Base-by-base conservation (phyloP, 768 basidiomycete species). In the Chalciporus piperatus region DNA sequence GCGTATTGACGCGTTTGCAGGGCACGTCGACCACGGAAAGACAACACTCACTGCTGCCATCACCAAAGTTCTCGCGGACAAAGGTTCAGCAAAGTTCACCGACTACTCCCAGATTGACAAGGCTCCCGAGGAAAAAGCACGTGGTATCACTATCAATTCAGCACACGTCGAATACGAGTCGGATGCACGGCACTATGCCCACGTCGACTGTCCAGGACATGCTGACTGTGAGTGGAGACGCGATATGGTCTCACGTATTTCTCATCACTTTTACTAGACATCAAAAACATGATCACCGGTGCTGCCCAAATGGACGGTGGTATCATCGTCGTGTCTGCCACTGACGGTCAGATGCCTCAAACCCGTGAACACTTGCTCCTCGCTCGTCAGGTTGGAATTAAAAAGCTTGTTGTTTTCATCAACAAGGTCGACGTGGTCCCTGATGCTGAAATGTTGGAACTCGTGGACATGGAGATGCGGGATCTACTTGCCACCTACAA, bases 401-500 rank as follows among this genome's bases (percentile, higher is more conserved):
- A 95, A 75, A 89, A 87, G 71, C 83, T 99, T 33, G 93, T 98
- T 52, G 97, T 99, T 59, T 99, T 97, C 79, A 94, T 99, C 72
- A 99, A 99, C 88, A 99, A 99, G 75, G 86, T 99, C 54, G 97
- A 99, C 74, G 83, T 87, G 76, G 89, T 98, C 52, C 83, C 87
- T 55, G 97, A 99, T 79, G 84, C 87, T 6, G 97, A 99, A 79
- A 98, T 99, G 94, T 76, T 98, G 50, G 93, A 97, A 76, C 87
- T 99, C 53, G 97, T 99, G 54, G 97, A 99, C 62, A 98, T 99
- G 95, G 97, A 99, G 80, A 99, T 99, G 86, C 87, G 97, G 53
- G 97, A 99, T 66, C 79, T 99, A 11, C 80, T 99, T 20, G 74
- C 84, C 4, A 84, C 84, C 13, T 98, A 98, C 76, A 90, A 92